A percentile compares a stretch with the other conserved stretches of the same genome.
phyloP scores from a whole-genome alignment of 805 yeast species.

The Komagataella pastoris region DNA sequence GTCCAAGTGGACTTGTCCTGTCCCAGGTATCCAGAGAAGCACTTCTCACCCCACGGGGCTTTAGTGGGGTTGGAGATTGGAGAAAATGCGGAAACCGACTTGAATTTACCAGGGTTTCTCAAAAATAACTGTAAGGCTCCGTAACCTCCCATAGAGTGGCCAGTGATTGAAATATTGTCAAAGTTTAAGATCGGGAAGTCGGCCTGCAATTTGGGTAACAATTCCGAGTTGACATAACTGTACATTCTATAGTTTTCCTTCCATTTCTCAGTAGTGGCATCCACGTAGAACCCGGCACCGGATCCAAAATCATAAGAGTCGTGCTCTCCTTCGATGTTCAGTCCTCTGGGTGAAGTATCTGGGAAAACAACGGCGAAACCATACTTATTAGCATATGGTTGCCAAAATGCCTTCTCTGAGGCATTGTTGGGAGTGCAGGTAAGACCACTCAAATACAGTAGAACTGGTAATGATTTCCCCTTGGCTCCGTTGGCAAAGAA shows the following conservation, averaged over 20 bases:
- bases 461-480: constrained; percentile 44
- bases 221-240: constrained; percentile 65
- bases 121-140: constrained; percentile 70
- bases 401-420: constrained; percentile 84
- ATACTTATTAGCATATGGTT: constrained; percentile 62
- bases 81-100: constrained; percentile 79
- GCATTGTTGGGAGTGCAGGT: constrained; percentile 93
- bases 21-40: constrained; percentile 71
- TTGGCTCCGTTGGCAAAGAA: constrained; percentile 20
- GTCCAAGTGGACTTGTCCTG: constrained; percentile 47
- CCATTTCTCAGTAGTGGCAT: constrained; percentile 71
- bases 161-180: constrained; percentile 61
- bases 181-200: constrained; percentile 43
- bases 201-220: constrained; percentile 36
- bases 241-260: constrained; percentile 71
- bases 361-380: constrained; percentile 89
- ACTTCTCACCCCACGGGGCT: constrained; percentile 83
- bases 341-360: constrained; percentile 93
- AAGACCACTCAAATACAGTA: constrained; percentile 75
- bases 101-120: constrained; percentile 57
- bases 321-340: constrained; percentile 56
- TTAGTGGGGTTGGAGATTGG: constrained; percentile 75
- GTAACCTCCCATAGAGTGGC: constrained; percentile 98
- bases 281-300: constrained; percentile 91
- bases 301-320: constrained; percentile 78